Conservation (phyloP, 2,329 filamentous ascomycete genomes). For the Fusarium albosuccineum region DNA sequence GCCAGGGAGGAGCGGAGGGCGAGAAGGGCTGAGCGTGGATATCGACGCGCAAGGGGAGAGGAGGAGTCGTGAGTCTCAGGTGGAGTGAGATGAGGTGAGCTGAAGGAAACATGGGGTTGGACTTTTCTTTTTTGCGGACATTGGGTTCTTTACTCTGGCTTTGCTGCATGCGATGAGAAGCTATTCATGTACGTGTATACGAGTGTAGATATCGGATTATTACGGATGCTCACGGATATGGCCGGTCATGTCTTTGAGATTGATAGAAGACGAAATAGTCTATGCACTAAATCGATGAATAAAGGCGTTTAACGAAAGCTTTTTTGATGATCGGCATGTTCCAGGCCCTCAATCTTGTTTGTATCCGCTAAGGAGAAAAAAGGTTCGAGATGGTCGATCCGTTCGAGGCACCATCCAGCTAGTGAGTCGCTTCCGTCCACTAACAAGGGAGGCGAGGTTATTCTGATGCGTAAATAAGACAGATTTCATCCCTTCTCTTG, state of each 20-base stretch:
- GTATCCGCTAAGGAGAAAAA: not conserved
- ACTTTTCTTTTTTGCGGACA: not conserved
- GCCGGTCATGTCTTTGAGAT: conserved; percentile 26
- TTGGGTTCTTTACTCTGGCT: not conserved
- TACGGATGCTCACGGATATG: conserved; percentile 32
- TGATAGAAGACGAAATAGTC: conserved; percentile 27
- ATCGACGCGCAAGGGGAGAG: conserved; percentile 51
- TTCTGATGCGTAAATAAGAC: not conserved
- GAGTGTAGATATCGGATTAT: conserved; percentile 37
- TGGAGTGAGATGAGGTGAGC: not conserved
- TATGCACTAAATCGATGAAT: conserved; percentile 22
- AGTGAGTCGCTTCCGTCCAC: too few species aligned
- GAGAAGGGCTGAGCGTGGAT: conserved; percentile 48
- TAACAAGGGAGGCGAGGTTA: too few species aligned
- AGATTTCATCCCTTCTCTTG: not conserved
- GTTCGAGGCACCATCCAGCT: too few species aligned
- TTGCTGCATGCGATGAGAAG: conserved; percentile 15
- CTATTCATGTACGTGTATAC: conserved; percentile 9
- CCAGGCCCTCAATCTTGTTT: not conserved
- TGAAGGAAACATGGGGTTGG: not conserved
- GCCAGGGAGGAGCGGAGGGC: conserved; percentile 53
- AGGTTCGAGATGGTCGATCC: too few species aligned
- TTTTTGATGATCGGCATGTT: not conserved
- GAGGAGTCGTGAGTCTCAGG: conserved; percentile 43
- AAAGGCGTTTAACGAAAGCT: not conserved